phyloP scores from a whole-genome alignment of 1,139 yeast species.

The Groenewaldozyma sp. region DNA sequence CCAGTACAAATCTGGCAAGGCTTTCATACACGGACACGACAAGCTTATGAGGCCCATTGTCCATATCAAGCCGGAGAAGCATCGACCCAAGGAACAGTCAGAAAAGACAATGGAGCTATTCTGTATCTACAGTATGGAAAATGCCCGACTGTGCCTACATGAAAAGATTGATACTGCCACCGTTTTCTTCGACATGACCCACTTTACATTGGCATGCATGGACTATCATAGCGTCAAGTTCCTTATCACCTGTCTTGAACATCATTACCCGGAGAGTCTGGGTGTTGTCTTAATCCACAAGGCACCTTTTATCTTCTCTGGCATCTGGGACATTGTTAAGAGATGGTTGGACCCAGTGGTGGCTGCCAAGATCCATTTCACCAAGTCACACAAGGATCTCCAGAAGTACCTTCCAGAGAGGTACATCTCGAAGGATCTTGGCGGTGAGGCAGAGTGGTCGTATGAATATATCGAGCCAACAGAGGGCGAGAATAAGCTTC shows the following conservation, averaged over 20 bases:
- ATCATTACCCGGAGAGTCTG: constrained; percentile 79
- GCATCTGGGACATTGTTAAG: constrained; percentile 77
- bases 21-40: constrained; percentile 59
- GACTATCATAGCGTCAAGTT: constrained; percentile 77
- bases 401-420: constrained; percentile 44
- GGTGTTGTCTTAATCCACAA: constrained; percentile 70
- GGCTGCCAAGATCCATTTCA: constrained; percentile 69
- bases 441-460: constrained; percentile 54
- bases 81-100: constrained; percentile 61
- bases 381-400: constrained; percentile 52
- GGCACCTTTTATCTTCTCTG: constrained; percentile 85
- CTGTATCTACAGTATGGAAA: constrained; percentile 61
- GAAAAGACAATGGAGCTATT: constrained; percentile 57
- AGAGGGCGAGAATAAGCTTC: constrained; percentile 34
- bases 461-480: constrained; percentile 50
- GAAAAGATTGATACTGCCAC: constrained; percentile 66
- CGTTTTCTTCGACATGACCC: constrained; percentile 65
- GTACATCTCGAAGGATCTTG: constrained; percentile 52
- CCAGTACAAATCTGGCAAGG: constrained; percentile 49
- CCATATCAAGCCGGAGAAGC: constrained; percentile 61
- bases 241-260: constrained; percentile 69
- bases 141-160: constrained; percentile 50
- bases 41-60: constrained; percentile 59
- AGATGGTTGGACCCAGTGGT: constrained; percentile 88
- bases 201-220: constrained; percentile 70